Evolutionary conservation across 2,329 filamentous ascomycete genomes (phyloP), one percentile per base, ranked within the genome.

Genomic region (Coniochaeta ligniaria): DNA sequence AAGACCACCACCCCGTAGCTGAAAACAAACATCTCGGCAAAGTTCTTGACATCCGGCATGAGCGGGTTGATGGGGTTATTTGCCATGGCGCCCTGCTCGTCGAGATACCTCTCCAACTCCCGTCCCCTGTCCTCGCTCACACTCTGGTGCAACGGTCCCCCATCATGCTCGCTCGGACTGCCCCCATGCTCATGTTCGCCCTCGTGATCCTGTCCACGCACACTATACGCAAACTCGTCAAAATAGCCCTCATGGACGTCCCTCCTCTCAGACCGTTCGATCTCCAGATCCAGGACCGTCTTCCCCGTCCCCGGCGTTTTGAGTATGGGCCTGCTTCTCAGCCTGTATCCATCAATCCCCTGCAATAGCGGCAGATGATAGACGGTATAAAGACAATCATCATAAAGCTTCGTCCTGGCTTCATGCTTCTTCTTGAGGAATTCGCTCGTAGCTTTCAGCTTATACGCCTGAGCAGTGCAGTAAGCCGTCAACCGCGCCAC

Each of bases 1-100:
- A 99, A 96, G 6, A 99, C 95, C 0, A 95, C 94, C 0, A 99
- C 94, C 22, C 95, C 95, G 70, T 99, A 99, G 17, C 91, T 94
- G 74, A 96, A 98, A 67, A 99, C 89, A 71, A 96, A 98, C 85
- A 98, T 91, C 75, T 99, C 95, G 47, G 91, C 94, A 70, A 96
- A 92, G 60, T 87, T 83, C 69, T 94, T 87, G 38, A 88, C 85
- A 70, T 92, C 86, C 6, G 89, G 83, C 0, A 84, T 84, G 26
- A 91, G 81, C 31, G 84, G 82, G 71, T 83, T 80, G 64, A 82
- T 76, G 26, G 83, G 76, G 69, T 81, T 79, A 61, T 78, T 67
- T 50, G 77, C 78, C 65, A 78, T 75, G 43, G 75, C 75, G n/a
- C 20, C 20, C 11, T 47, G 43, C 20, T 52, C 6, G 47, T 52